Conservation (phyloP, 495 filamentous ascomycete species). For the Talaromyces borbonicus region DNA sequence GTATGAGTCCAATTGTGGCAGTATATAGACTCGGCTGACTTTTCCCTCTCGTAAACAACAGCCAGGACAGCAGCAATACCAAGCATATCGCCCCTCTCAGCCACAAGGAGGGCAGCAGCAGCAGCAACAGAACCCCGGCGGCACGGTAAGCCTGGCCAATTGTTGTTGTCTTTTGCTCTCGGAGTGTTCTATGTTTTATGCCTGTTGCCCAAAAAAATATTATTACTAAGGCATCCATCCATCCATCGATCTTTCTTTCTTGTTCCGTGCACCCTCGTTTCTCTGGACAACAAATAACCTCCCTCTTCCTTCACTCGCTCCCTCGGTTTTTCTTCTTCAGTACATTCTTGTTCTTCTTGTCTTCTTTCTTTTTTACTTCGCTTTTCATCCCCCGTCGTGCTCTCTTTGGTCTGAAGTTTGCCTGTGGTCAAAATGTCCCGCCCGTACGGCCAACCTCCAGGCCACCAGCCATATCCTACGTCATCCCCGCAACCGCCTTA, state of each 20-base stretch:
- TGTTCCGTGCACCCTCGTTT: slow-evolving; percentile 9
- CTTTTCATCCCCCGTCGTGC: slow-evolving; percentile 6
- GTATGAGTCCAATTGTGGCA: neutral
- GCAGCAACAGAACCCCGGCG: slow-evolving; percentile 5
- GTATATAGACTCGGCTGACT: neutral
- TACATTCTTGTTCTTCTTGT: neutral
- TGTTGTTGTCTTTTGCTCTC: slow-evolving; percentile 10
- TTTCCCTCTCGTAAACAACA: slow-evolving; percentile 2
- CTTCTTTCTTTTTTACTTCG: slow-evolving; percentile 5
- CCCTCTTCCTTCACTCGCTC: slow-evolving; percentile 1
- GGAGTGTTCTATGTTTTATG: slow-evolving; percentile 8
- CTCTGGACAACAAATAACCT: no score
- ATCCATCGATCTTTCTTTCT: slow-evolving; percentile 8
- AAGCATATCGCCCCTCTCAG: slow-evolving; percentile 22
- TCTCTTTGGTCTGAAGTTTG: slow-evolving; percentile 9
- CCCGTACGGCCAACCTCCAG: slow-evolving; percentile 30
- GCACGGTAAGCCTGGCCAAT: slow-evolving; percentile 34
- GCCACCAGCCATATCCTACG: slow-evolving; percentile 26
- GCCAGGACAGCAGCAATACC: slow-evolving; percentile 22
- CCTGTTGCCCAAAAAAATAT: neutral
- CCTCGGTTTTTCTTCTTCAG: slow-evolving; percentile 7
- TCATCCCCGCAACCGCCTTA: slow-evolving; percentile 25
- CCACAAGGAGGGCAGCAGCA: slow-evolving; percentile 7
- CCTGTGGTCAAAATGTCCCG: slow-evolving; percentile 36
- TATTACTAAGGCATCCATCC: slow-evolving; percentile 2